Conservation (phyloP, 306 rosid genomes). For the Urtica urens region DNA sequence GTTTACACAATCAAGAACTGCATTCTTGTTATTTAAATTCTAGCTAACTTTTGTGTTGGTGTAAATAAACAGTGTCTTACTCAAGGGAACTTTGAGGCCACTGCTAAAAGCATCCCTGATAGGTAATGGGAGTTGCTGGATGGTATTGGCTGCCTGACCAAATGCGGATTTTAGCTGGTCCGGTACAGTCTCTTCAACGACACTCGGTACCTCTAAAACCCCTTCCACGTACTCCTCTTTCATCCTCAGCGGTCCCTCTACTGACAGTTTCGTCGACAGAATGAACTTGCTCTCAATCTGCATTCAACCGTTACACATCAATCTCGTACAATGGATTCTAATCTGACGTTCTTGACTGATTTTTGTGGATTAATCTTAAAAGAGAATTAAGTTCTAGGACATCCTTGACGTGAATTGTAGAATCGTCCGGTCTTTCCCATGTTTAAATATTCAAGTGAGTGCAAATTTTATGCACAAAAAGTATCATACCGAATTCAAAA, state of each 20-base stretch:
- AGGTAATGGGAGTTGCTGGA: constrained; percentile 78
- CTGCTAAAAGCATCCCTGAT: constrained; percentile 50
- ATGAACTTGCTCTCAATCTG: constrained; percentile 68
- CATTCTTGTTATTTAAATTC: too few relatives aligned
- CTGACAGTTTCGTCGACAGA: constrained; percentile 57
- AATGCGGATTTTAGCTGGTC: constrained; percentile 79
- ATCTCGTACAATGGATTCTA: too few relatives aligned
- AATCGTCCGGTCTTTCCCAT: too few relatives aligned
- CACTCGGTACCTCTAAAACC: constrained; percentile 54
- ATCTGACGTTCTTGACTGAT: too few relatives aligned
- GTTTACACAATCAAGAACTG: too few relatives aligned
- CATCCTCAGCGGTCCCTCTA: constrained; percentile 93
- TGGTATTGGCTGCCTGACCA: constrained; percentile 55
- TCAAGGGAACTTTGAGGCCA: constrained; percentile 76
- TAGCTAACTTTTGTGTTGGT: too few relatives aligned
- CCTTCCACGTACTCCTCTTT: constrained; percentile 91
- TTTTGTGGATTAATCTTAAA: too few relatives aligned
- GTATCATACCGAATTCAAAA: constrained; percentile 59
- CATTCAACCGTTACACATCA: constrained; percentile 22
- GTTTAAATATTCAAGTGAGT: too few relatives aligned
- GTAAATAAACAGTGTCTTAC: too few relatives aligned
- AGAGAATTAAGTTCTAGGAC: too few relatives aligned
- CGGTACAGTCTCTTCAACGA: constrained; percentile 72
- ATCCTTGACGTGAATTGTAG: too few relatives aligned
- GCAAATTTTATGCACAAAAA: too few relatives aligned